phyloP scores from a whole-genome alignment of 75 land plant species.

The Cryptomeria japonica region DNA sequence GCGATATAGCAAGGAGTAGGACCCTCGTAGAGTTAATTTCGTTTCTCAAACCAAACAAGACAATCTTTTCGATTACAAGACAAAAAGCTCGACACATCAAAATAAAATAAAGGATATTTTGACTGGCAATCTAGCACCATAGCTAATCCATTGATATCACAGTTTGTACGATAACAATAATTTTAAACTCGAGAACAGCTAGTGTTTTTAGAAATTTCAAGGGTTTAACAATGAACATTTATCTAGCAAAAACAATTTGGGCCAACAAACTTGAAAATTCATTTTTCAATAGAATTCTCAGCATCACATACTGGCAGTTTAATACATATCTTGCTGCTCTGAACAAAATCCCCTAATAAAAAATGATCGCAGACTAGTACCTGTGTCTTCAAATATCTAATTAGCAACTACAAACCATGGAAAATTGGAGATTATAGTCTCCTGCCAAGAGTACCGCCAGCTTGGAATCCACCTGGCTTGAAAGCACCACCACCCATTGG shows the following conservation, averaged over 20 bases:
- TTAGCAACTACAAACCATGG: not conserved
- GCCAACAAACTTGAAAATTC: not conserved
- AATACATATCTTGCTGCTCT: not conserved
- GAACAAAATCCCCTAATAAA: not conserved
- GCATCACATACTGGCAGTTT: not conserved
- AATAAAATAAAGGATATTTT: not conserved
- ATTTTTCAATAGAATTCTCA: not conserved
- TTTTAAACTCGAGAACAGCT: not conserved
- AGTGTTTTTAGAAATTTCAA: no score
- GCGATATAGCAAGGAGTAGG: not conserved
- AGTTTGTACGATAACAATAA: not conserved
- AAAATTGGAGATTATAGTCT: not conserved
- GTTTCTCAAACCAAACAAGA: not conserved
- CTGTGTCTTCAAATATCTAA: not conserved
- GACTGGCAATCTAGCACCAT: not conserved
- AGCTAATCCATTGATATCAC: not conserved
- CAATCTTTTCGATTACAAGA: not conserved
- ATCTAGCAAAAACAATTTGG: not conserved
- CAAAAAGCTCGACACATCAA: not conserved
- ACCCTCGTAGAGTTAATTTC: no score
- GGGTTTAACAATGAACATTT: not conserved
- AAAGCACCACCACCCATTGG: conserved; percentile 1
- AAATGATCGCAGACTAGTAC: not conserved
- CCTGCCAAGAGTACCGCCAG: not conserved
- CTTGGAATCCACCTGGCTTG: conserved; percentile 4